Evolutionary conservation across 2,329 filamentous ascomycete species (phyloP), one percentile per base, ranked within the genome.

Genomic region (Fusarium chaquense): DNA sequence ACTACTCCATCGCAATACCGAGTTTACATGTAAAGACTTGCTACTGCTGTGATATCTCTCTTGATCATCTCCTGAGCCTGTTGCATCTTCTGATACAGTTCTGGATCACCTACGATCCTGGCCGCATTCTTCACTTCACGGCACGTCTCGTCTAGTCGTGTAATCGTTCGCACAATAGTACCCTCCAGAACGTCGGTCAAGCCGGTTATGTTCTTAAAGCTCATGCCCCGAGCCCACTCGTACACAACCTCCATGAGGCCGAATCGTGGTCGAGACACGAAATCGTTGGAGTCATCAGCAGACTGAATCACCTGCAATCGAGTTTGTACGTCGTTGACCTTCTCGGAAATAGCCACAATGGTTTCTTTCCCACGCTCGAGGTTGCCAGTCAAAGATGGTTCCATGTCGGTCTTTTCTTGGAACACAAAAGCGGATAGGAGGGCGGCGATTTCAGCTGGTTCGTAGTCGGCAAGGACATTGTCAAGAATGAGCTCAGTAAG

Each of bases 181-280:
- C 96, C 96, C 80, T 99, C 96, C 75, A 98, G 89, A 60, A 99
- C 94, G 78, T 98, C 95, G 10, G 96, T 99, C 77, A 99, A 82
- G 71, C 95, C 92, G 0, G 95, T 98, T 72, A 99, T 99, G 70
- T 96, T 95, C 81, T 97, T 97, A 85, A 99, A 99, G 54, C 93
- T 95, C 93, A 98, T 98, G 28, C 96, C 96, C 51, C 93, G 86
- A 12, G 96, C 96, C 96, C 96, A 99, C 80, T 99, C 96, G 78
- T 98, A 98, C 35, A 99, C 97, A 0, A 99, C 96, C 80, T 99
- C 96, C 78, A 97, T 94, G 58, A 99, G 87, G 2, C 95, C 96
- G 77, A 99, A 99, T 12, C 95, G 88, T 3, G 94, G 93, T 57
- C 91, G 87, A 63, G 90, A 93, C 36, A 93, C 91, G 76, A 98